These are phyloP conservation scores for Leccinum boreale DNA, from an alignment of 768 basidiomycete species.

Conservation along the genomic window DNA sequence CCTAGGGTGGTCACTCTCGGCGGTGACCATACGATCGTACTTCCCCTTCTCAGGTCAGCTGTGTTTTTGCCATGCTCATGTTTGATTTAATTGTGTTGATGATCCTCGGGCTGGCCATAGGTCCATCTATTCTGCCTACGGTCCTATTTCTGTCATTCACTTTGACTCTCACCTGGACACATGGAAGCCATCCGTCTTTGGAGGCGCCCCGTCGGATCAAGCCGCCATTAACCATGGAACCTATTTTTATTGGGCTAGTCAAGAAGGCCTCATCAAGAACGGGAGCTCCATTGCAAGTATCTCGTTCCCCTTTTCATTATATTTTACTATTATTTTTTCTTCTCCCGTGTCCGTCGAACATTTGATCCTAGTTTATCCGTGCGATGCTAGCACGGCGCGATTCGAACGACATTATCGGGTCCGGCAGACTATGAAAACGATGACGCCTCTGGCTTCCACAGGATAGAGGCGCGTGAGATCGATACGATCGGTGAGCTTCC, in stretches of 20 bases:
- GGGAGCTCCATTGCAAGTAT: slow-evolving; percentile 82
- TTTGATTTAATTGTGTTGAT: background rate
- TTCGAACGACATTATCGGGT: slow-evolving; percentile 78
- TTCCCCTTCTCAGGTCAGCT: slow-evolving; percentile 44
- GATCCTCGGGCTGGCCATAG: slow-evolving; percentile 29
- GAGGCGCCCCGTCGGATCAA: slow-evolving; percentile 66
- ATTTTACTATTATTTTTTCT: slow-evolving; percentile 14
- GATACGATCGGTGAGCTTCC: slow-evolving; percentile 66
- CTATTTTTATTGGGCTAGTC: slow-evolving; percentile 87
- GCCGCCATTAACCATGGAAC: slow-evolving; percentile 85
- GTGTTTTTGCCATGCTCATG: background rate
- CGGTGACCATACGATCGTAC: slow-evolving; percentile 84
- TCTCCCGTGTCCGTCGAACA: slow-evolving; percentile 24
- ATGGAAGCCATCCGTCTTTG: slow-evolving; percentile 74
- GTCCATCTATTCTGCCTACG: slow-evolving; percentile 74
- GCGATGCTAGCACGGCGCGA: slow-evolving; percentile 74
- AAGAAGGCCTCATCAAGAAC: slow-evolving; percentile 76
- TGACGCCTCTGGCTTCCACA: slow-evolving; percentile 72
- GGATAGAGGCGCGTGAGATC: slow-evolving; percentile 82
- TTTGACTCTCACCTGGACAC: slow-evolving; percentile 86
- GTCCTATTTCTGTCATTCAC: slow-evolving; percentile 79
- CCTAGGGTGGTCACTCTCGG: slow-evolving; percentile 82
- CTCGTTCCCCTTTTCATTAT: slow-evolving; percentile 25
- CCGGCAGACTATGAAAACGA: slow-evolving; percentile 77
- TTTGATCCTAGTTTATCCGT: slow-evolving; percentile 74